Percentiles rank a stretch among this genome's conserved stretches.
phyloP scores from a whole-genome alignment of 2,329 filamentous ascomycete genomes.

The Plenodomus biglobosus region DNA sequence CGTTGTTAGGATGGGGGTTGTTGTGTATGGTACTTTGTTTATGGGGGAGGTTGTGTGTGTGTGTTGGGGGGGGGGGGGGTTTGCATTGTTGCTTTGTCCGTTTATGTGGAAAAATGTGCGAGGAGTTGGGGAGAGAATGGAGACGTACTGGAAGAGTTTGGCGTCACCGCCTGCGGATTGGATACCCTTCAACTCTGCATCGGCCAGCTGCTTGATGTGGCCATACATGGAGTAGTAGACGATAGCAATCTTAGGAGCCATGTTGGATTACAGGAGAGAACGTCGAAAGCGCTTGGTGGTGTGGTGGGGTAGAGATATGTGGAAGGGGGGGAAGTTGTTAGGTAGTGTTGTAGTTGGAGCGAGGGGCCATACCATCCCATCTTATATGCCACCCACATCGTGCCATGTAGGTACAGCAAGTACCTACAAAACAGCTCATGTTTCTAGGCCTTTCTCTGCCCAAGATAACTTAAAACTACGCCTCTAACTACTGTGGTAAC shows the following conservation, averaged over 20 bases:
- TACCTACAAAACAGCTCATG: not conserved
- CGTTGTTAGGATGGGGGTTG: not conserved
- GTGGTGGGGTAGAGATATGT: not conserved
- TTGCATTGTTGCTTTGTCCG: too few species aligned
- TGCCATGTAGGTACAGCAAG: too few species aligned
- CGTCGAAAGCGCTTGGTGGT: too few species aligned
- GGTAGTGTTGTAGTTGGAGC: too few species aligned
- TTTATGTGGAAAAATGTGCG: too few species aligned
- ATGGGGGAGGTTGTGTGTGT: too few species aligned
- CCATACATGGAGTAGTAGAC: conserved; percentile 61
- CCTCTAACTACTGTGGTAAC: too few species aligned
- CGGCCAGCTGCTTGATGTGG: conserved; percentile 55
- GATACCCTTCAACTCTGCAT: conserved; percentile 89
- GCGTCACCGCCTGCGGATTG: conserved; percentile 79
- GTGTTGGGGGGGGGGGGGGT: too few species aligned
- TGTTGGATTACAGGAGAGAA: too few species aligned
- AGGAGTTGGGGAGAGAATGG: not conserved
- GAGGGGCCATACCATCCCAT: not conserved
- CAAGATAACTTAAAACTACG: not conserved
- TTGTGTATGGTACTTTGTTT: not conserved
- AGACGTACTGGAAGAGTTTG: conserved; percentile 75
- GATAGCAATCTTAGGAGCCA: conserved; percentile 92
- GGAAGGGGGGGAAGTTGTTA: not conserved
- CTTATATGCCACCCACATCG: not conserved
- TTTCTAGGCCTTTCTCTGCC: too few species aligned